Evolutionary conservation across 169 alveolate species (phyloP).

Genomic region (Pseudocohnilembus persalinus): DNA sequence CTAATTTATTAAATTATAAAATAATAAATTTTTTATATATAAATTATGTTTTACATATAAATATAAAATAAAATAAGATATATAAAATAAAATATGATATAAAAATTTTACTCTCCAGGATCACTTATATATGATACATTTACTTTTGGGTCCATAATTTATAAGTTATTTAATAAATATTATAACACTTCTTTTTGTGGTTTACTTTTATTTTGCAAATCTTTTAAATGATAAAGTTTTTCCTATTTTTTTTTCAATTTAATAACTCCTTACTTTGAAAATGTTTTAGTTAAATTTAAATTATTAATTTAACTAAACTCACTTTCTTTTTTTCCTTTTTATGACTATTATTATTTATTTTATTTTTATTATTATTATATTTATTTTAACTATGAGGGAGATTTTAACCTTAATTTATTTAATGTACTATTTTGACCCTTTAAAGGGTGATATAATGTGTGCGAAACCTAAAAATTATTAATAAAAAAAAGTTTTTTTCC

Average conservation of each 20-base stretch:
- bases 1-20: too few species aligned
- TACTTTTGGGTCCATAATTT: background rate
- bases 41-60: too few species aligned
- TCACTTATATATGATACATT: background rate
- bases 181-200: background rate
- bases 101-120: background rate
- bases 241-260: background rate
- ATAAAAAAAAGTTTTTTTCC: too few species aligned
- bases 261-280: too few species aligned
- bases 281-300: background rate
- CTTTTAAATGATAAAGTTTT: background rate
- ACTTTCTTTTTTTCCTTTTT: background rate
- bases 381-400: background rate
- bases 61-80: too few species aligned
- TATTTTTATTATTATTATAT: too few species aligned
- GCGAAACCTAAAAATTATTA: background rate
- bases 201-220: background rate
- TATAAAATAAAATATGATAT: too few species aligned
- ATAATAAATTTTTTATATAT: too few species aligned
- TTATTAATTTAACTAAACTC: too few species aligned
- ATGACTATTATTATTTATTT: background rate
- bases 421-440: background rate
- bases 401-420: background rate
- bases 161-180: too few species aligned
- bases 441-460: background rate